Evolutionary conservation across 768 basidiomycete genomes (phyloP).

Genomic region (Epithele typhae): DNA sequence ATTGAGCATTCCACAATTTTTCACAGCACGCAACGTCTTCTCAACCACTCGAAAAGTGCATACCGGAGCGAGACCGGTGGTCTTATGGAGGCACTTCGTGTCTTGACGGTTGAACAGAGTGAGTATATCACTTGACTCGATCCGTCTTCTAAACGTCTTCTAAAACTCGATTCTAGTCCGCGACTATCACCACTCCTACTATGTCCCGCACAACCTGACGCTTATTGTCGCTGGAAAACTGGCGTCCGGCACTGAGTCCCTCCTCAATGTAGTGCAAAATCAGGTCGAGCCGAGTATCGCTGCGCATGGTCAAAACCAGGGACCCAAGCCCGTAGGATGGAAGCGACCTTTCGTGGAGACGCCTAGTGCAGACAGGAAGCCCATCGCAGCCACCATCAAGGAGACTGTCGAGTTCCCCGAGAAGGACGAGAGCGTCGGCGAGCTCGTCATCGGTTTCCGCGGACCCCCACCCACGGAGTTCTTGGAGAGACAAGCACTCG

Average conservation of each 20-base stretch:
- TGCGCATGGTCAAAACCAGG: conserved; percentile 66
- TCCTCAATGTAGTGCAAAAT: conserved; percentile 78
- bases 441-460: conserved; percentile 70
- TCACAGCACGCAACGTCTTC: conserved; percentile 66
- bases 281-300: conserved; percentile 81
- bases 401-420: conserved; percentile 91
- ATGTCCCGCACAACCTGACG: conserved; percentile 90
- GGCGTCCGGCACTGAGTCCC: conserved; percentile 64
- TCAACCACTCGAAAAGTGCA: conserved; percentile 79
- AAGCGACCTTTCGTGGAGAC: conserved; percentile 94
- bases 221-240: conserved; percentile 88
- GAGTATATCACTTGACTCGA: conserved; percentile 15
- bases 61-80: conserved; percentile 98
- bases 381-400: conserved; percentile 48
- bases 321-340: conserved; percentile 75
- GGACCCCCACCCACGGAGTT: conserved; percentile 74
- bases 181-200: conserved; percentile 83
- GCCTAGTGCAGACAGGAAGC: conserved; percentile 55
- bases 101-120: conserved; percentile 88
- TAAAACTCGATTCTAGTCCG: conserved; percentile 53
- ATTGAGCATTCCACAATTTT: too few species aligned
- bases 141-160: neutral
- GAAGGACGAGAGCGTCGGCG: conserved; percentile 92
- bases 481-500: conserved; percentile 77
- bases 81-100: conserved; percentile 85